Percentiles rank a stretch among this genome's conserved stretches.
Conservation (phyloP, 768 basidiomycete genomes). For the Russula ochroleuca region DNA sequence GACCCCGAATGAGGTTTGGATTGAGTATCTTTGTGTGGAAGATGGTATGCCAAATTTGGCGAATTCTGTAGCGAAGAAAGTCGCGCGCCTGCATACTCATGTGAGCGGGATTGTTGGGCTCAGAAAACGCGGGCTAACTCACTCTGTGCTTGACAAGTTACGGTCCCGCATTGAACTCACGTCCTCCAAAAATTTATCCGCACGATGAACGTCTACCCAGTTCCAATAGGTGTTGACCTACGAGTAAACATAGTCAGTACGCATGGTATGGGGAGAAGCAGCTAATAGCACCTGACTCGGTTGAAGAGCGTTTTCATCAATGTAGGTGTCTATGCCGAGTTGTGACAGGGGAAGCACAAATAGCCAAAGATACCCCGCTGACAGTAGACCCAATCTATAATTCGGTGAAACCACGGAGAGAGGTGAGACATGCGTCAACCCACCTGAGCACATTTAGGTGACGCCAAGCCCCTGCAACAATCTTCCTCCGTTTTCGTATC, state of each 20-base stretch:
- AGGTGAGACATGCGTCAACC: constrained; percentile 1
- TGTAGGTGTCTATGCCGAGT: constrained; percentile 67
- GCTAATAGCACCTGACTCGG: constrained; percentile 68
- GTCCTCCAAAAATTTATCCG: constrained; percentile 73
- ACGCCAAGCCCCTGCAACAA: constrained; percentile 1
- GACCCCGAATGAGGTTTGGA: constrained; percentile 51
- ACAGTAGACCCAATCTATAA: constrained; percentile 52
- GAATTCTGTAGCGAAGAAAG: constrained; percentile 60
- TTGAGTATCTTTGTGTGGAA: constrained; percentile 64
- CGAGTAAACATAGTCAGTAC: background rate
- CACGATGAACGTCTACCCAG: constrained; percentile 85
- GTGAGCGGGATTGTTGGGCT: constrained; percentile 5
- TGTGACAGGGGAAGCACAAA: constrained; percentile 62
- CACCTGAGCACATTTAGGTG: constrained; percentile 23
- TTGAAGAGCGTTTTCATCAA: constrained; percentile 95
- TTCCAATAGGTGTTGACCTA: constrained; percentile 90
- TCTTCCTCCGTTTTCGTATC: constrained; percentile 22
- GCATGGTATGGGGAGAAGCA: background rate
- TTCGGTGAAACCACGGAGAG: constrained; percentile 11
- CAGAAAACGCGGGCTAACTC: constrained; percentile 34
- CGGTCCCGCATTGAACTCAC: constrained; percentile 58
- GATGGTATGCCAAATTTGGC: constrained; percentile 67
- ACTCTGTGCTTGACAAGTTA: constrained; percentile 72
- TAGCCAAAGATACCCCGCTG: constrained; percentile 79
- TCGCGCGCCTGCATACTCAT: constrained; percentile 52